These are phyloP conservation scores for Papiliotrema fonsecae DNA, from an alignment of 1,284 basidiomycete genomes.

Conservation along the genomic window DNA sequence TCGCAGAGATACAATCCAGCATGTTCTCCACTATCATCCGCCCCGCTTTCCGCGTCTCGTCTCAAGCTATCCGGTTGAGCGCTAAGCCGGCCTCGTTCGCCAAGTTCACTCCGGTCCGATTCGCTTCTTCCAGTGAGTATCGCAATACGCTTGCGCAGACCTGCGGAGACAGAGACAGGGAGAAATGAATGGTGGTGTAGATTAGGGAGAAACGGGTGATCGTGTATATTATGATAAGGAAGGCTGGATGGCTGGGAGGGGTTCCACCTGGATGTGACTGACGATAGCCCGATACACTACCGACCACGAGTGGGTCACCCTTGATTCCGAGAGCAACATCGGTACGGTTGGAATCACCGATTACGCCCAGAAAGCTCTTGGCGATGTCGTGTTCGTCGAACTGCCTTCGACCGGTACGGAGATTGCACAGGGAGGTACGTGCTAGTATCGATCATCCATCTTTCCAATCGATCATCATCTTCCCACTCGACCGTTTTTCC, in stretches of 20 bases:
- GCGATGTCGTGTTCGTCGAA: slow-evolving; percentile 98
- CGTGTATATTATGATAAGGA: not conserved
- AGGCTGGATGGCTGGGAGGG: not conserved
- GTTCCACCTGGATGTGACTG: not conserved
- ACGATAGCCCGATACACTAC: slow-evolving; percentile 69
- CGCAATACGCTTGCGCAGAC: not conserved
- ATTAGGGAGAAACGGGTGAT: not conserved
- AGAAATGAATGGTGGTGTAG: not conserved
- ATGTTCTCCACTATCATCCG: slow-evolving; percentile 1
- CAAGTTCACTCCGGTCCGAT: slow-evolving; percentile 8
- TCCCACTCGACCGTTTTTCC: not conserved
- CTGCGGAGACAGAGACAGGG: not conserved
- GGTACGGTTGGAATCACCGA: slow-evolving; percentile 88
- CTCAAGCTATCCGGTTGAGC: not conserved
- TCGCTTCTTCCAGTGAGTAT: slow-evolving; percentile 8
- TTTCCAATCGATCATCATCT: too few relatives aligned
- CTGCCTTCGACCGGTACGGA: slow-evolving; percentile 67
- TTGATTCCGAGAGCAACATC: slow-evolving; percentile 71
- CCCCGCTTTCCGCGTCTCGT: not conserved
- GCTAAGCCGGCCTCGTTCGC: not conserved
- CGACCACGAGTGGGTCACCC: slow-evolving; percentile 86
- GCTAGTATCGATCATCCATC: too few relatives aligned
- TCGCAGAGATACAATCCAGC: too few relatives aligned
- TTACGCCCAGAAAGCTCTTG: slow-evolving; percentile 86
- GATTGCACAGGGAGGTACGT: slow-evolving; percentile 71